Evolutionary conservation across 148 eudicot genomes (phyloP).

Genomic region (Gaultheria prostrata): DNA sequence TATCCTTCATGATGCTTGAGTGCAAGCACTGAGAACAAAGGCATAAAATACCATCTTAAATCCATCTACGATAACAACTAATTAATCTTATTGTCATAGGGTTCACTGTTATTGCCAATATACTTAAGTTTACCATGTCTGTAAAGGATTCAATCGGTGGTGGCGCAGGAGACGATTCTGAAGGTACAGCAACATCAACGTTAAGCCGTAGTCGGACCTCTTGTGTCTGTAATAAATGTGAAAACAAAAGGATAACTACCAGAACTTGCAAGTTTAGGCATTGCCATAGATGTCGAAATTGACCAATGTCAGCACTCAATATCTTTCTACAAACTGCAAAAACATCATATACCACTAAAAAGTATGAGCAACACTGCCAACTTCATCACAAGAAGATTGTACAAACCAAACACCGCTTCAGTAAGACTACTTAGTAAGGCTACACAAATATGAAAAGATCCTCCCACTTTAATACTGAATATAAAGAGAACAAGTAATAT

Average conservation of each 20-base stretch:
- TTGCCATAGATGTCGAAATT: background rate
- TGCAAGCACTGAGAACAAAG: conserved; percentile 34
- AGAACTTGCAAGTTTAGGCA: background rate
- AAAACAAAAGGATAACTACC: background rate
- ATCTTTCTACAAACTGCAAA: background rate
- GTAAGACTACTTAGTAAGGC: background rate
- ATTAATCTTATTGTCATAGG: background rate
- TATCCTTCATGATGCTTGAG: conserved; percentile 44
- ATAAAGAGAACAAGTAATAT: background rate
- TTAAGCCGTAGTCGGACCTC: conserved; percentile 51
- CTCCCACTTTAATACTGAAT: background rate
- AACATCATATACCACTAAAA: background rate
- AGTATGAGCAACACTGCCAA: background rate
- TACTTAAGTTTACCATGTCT: conserved; percentile 38
- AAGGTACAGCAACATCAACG: conserved; percentile 40
- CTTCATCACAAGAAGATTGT: background rate
- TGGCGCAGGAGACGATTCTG: conserved; percentile 38
- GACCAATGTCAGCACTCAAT: background rate
- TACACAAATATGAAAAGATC: background rate
- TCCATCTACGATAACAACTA: background rate
- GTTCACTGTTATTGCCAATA: background rate
- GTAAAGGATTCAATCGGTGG: conserved; percentile 47
- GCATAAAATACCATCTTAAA: background rate
- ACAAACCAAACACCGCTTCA: background rate
- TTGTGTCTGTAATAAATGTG: conserved; percentile 34